A percentile compares a stretch with the other conserved stretches of the same genome.
These are phyloP conservation scores for Thermothielavioides terrestris DNA, from an alignment of 495 filamentous ascomycete genomes.

Conservation along the genomic window DNA sequence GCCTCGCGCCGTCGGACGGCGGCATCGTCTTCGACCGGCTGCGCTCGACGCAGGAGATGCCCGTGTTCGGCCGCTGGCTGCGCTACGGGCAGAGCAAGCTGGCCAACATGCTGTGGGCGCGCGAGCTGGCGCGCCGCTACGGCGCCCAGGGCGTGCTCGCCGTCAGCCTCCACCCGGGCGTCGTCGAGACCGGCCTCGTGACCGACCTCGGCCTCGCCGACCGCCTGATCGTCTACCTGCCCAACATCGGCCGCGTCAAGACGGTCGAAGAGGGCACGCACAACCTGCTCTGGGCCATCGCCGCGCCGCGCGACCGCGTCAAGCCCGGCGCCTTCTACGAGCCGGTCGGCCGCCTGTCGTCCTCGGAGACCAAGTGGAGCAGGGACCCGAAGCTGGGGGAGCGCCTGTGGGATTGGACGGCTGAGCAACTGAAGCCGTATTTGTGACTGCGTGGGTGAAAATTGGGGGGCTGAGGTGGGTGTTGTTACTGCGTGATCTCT, in stretches of 20 bases:
- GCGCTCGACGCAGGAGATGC: conserved; percentile 27
- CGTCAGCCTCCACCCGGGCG: conserved; percentile 56
- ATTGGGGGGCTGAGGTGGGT: neutral
- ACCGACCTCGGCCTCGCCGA: conserved; percentile 4
- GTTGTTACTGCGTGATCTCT: too few relatives aligned
- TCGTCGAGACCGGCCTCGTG: conserved; percentile 33
- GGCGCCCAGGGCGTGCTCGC: conserved; percentile 42
- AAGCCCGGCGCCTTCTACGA: conserved; percentile 12
- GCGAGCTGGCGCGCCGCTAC: conserved; percentile 50
- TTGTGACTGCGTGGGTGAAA: conserved; percentile 1
- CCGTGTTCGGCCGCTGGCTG: conserved; percentile 15
- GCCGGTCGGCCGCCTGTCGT: conserved; percentile 8
- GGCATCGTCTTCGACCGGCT: conserved; percentile 33
- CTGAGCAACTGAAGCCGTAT: too few relatives aligned
- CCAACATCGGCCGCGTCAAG: neutral
- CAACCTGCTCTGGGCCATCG: conserved; percentile 15
- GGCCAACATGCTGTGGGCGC: conserved; percentile 41
- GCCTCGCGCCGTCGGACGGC: conserved; percentile 26
- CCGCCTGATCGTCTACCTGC: neutral
- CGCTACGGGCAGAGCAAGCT: conserved; percentile 43
- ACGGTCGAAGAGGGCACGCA: conserved; percentile 11
- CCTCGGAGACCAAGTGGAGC: neutral
- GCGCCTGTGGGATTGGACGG: conserved; percentile 20
- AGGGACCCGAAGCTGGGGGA: conserved; percentile 6
- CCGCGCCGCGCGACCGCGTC: neutral